These are phyloP conservation scores for Alternaria sp. DNA, from an alignment of 2,329 filamentous ascomycete species.

Conservation along the genomic window DNA sequence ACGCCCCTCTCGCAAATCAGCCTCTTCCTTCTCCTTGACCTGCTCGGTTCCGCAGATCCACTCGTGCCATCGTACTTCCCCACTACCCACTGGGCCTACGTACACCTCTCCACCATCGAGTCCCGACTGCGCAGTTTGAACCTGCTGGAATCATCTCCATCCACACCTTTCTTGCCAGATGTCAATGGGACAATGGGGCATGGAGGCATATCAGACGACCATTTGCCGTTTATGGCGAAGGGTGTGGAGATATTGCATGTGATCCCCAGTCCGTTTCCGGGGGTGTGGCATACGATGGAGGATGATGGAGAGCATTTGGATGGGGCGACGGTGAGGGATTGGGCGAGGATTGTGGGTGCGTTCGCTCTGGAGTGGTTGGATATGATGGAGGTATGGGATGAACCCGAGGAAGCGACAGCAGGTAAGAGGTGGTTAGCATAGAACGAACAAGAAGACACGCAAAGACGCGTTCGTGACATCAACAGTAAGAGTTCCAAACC, in stretches of 20 bases:
- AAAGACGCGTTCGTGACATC: not conserved
- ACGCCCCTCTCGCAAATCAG: constrained; percentile 80
- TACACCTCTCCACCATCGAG: constrained; percentile 76
- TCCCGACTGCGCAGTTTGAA: constrained; percentile 71
- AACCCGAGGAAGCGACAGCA: constrained; percentile 3
- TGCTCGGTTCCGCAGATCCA: constrained; percentile 75
- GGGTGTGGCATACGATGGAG: constrained; percentile 82
- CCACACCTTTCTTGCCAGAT: constrained; percentile 58
- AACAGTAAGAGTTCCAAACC: not conserved
- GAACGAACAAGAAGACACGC: not conserved
- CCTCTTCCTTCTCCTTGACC: constrained; percentile 88
- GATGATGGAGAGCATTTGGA: constrained; percentile 89
- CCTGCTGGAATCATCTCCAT: constrained; percentile 67
- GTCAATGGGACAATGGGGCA: constrained; percentile 31
- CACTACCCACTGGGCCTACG: constrained; percentile 93
- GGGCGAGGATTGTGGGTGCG: constrained; percentile 81
- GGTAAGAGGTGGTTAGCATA: not conserved
- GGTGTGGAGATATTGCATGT: constrained; percentile 90
- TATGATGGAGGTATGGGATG: constrained; percentile 61
- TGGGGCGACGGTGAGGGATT: constrained; percentile 79
- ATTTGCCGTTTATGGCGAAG: constrained; percentile 84
- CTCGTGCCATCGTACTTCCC: constrained; percentile 84
- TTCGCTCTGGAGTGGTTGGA: constrained; percentile 96
- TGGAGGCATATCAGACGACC: constrained; percentile 78
- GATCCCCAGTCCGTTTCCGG: constrained; percentile 82